Percentiles rank a stretch among this genome's conserved stretches.
phyloP scores from a whole-genome alignment of 129 eudicot genomes.

The Chrysanthemum lavandulifolium region DNA sequence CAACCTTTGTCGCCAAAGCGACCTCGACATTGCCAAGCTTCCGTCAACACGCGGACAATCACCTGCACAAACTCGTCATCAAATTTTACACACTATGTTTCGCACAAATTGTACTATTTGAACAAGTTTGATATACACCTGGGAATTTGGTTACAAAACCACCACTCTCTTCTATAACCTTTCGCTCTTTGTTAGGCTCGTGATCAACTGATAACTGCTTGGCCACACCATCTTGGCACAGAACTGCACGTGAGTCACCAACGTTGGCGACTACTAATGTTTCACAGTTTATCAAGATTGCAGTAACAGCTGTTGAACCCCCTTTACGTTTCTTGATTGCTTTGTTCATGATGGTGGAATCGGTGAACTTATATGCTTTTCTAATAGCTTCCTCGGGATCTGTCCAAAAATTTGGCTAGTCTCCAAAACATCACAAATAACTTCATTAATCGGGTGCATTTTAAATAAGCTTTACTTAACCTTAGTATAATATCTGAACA shows the following conservation, averaged over 20 bases:
- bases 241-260: constrained; percentile 90
- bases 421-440: background rate
- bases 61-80: constrained; percentile 38
- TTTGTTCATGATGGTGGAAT: constrained; percentile 57
- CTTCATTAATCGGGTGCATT: background rate
- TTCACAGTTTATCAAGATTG: constrained; percentile 67
- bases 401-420: constrained; percentile 73
- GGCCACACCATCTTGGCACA: constrained; percentile 72
- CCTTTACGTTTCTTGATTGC: constrained; percentile 67
- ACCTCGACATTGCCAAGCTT: constrained; percentile 78
- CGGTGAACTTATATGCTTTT: constrained; percentile 69
- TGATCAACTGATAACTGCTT: constrained; percentile 82
- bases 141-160: constrained; percentile 72
- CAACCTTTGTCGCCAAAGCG: constrained; percentile 81
- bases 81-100: background rate
- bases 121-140: constrained; percentile 36
- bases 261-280: constrained; percentile 85
- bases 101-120: background rate
- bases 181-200: constrained; percentile 69
- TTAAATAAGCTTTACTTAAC: too few relatives aligned
- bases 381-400: constrained; percentile 62
- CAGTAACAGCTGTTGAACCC: constrained; percentile 89
- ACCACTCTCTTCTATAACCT: constrained; percentile 60
- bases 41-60: constrained; percentile 93
- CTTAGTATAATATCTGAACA: too few relatives aligned